Evolutionary conservation across 768 basidiomycete species (phyloP).

Genomic region (Saitozyma sp.): DNA sequence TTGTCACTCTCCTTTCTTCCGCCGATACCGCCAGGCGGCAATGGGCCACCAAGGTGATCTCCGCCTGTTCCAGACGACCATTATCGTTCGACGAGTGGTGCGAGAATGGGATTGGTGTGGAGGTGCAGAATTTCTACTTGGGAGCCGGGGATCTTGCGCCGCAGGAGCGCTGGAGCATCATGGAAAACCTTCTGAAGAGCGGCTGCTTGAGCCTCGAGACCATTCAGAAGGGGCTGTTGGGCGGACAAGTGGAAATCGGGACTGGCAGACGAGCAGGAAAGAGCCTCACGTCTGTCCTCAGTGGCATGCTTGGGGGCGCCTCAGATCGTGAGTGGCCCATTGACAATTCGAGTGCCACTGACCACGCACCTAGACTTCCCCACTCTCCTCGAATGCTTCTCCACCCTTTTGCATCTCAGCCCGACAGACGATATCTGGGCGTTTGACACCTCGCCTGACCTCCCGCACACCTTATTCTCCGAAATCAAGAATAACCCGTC

Average conservation of each 20-base stretch:
- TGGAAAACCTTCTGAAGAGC: slow-evolving; percentile 18
- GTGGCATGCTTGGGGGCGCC: slow-evolving; percentile 23
- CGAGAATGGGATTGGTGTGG: slow-evolving; percentile 28
- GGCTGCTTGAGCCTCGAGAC: slow-evolving; percentile 22
- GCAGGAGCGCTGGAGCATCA: slow-evolving; percentile 17
- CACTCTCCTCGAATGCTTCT: slow-evolving; percentile 59
- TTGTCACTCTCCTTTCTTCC: slow-evolving; percentile 25
- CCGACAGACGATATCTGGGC: slow-evolving; percentile 68
- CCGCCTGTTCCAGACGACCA: slow-evolving; percentile 23
- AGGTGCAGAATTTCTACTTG: slow-evolving; percentile 26
- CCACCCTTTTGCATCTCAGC: slow-evolving; percentile 52
- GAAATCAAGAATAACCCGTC: slow-evolving; percentile 73
- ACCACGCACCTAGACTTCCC: slow-evolving; percentile 20
- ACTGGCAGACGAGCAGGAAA: slow-evolving; percentile 6
- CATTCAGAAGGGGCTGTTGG: slow-evolving; percentile 32
- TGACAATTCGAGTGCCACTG: slow-evolving; percentile 1
- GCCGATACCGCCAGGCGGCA: slow-evolving; percentile 4
- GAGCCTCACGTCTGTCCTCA: slow-evolving; percentile 30
- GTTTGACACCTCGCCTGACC: slow-evolving; percentile 65
- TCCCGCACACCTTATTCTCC: slow-evolving; percentile 76
- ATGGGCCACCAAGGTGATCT: slow-evolving; percentile 33
- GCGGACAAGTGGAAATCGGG: slow-evolving; percentile 3
- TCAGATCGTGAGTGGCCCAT: not conserved
- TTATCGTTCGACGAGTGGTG: slow-evolving; percentile 35
- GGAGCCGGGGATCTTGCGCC: not conserved